Base-by-base conservation (phyloP, 1,139 yeast species). In the Candida sp. region DNA sequence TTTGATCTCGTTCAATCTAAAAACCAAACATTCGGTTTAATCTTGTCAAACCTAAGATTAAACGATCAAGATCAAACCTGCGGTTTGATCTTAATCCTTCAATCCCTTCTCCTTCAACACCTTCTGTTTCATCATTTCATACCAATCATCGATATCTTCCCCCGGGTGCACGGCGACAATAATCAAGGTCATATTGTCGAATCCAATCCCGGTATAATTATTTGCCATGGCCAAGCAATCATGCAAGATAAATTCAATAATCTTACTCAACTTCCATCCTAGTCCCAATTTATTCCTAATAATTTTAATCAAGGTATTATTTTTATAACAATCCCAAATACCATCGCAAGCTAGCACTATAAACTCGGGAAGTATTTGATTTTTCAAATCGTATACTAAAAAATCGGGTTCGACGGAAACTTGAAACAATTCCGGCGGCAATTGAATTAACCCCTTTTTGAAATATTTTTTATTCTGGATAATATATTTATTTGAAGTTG, bases 151-250 rank as follows among this genome's bases (percentile, higher is more conserved):
- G 35, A 83, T 57, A 8, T 68, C 58, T 41, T 64, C 66, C 4
- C 40, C 47, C 8, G 65, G 64, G 54, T 83, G 87, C 35, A 84
- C 54, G 1, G 87, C 87, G 12, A 85, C 73, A 4, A 85, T 76
- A 6, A 84, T 73, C 25, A 84, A 66, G 1, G 91, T 84, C 93
- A 85, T 85, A 56, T 86, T 86, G 58, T 86, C 95, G 55, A 84
- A 85, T 1, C 95, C 95, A 30, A 84, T 77, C 3, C 93, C 93
- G 0, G 93, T 86, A 37, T 78, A 73, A 40, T 83, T 82, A 49
- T 83, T 80, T 2, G 93, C 91, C 77, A 81, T 79, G n/a, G 80
- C 73, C 40, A 86, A 74, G 48, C 89, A 82, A 50, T 80, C 83
- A 52, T 84, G 86, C 39, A 85, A 61, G 3, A 84, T 63, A 48